A percentile compares a stretch with the other conserved stretches of the same genome.
These are phyloP conservation scores for Hypomyces perniciosus DNA, from an alignment of 2,329 filamentous ascomycete species.

Conservation along the genomic window DNA sequence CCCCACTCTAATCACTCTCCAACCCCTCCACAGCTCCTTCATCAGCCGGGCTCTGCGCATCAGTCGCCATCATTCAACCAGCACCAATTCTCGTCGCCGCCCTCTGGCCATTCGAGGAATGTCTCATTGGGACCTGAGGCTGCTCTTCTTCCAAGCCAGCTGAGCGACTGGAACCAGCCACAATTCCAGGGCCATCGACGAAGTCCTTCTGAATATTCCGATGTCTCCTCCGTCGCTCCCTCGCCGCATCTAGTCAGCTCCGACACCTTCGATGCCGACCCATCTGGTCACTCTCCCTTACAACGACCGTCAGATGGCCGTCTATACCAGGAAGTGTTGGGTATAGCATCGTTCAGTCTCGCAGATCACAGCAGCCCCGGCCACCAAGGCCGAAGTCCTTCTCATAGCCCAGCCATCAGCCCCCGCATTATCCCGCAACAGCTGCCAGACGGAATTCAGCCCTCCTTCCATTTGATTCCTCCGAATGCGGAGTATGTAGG, in stretches of 20 bases:
- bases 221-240: slow-evolving; percentile 77
- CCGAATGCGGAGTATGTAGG: slow-evolving; percentile 34
- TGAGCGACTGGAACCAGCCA: slow-evolving; percentile 47
- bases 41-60: slow-evolving; percentile 43
- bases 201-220: slow-evolving; percentile 84
- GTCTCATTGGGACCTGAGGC: slow-evolving; percentile 52
- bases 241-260: slow-evolving; percentile 76
- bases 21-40: slow-evolving; percentile 50
- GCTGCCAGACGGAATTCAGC: slow-evolving; percentile 45
- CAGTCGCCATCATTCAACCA: slow-evolving; percentile 54
- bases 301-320: slow-evolving; percentile 65
- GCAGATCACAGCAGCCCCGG: slow-evolving; percentile 63
- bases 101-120: slow-evolving; percentile 48
- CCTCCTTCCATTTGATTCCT: slow-evolving; percentile 38
- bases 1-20: slow-evolving; percentile 51
- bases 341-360: slow-evolving; percentile 74
- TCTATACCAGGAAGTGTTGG: slow-evolving; percentile 72
- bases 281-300: slow-evolving; percentile 72
- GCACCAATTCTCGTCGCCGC: slow-evolving; percentile 48
- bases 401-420: slow-evolving; percentile 64
- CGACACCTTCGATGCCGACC: slow-evolving; percentile 70
- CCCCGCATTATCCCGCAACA: slow-evolving; percentile 54
- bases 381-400: slow-evolving; percentile 70
- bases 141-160: slow-evolving; percentile 48
- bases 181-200: slow-evolving; percentile 78